These are phyloP conservation scores for Barnettozyma populi DNA, from an alignment of 805 yeast genomes.

Conservation along the genomic window DNA sequence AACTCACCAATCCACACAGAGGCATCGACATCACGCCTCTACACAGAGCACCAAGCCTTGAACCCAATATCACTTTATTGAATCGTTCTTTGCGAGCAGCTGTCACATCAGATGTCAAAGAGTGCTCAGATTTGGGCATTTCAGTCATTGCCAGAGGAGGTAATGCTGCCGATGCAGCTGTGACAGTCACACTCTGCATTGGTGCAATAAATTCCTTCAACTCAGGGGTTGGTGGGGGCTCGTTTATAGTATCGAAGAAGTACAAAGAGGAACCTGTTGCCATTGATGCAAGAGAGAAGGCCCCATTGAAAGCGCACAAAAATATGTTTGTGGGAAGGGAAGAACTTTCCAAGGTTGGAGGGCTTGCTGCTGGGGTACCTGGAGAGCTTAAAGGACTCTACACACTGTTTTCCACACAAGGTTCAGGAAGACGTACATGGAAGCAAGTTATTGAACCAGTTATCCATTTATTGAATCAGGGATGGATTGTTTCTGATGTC, in stretches of 20 bases:
- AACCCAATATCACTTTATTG: slow-evolving; percentile 28
- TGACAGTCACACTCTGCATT: slow-evolving; percentile 81
- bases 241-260: slow-evolving; percentile 50
- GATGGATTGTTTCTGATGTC: slow-evolving; percentile 51
- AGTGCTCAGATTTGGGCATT: slow-evolving; percentile 33
- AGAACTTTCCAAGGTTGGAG: slow-evolving; percentile 62
- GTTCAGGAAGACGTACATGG: slow-evolving; percentile 74
- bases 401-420: slow-evolving; percentile 51
- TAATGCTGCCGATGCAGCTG: slow-evolving; percentile 90
- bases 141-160: slow-evolving; percentile 39
- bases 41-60: slow-evolving; percentile 31
- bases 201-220: slow-evolving; percentile 79
- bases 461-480: slow-evolving; percentile 53
- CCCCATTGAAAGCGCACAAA: slow-evolving; percentile 58
- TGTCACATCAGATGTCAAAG: slow-evolving; percentile 27
- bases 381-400: slow-evolving; percentile 89
- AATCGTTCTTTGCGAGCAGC: slow-evolving; percentile 19
- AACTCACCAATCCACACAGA: slow-evolving; percentile 9
- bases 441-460: slow-evolving; percentile 70
- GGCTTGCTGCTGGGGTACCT: slow-evolving; percentile 84
- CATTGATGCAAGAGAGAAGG: slow-evolving; percentile 86
- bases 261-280: slow-evolving; percentile 45
- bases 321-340: slow-evolving; percentile 57
- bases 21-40: slow-evolving; percentile 37
- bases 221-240: slow-evolving; percentile 94